Evolutionary conservation across 345 rosid genomes (phyloP).

Genomic region (Dipteronia dyeriana): DNA sequence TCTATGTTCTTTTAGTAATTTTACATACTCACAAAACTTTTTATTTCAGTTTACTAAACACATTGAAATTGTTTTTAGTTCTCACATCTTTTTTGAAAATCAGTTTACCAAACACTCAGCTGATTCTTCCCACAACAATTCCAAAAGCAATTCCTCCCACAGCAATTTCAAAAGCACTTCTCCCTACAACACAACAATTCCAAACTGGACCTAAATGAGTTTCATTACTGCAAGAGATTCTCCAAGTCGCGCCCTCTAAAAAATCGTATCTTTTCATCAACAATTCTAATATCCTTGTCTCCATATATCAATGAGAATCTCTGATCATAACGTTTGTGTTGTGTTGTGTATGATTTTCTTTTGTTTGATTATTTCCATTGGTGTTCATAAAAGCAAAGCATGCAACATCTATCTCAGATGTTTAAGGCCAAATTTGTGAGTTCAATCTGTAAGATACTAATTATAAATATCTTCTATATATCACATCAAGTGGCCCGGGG

Average conservation of each 20-base stretch:
- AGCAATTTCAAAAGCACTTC: no score
- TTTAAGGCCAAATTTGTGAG: slow-evolving; percentile 14
- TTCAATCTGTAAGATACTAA: slow-evolving; percentile 5
- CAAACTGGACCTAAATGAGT: no score
- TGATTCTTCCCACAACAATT: no score
- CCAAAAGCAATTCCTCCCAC: no score
- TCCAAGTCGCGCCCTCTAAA: not conserved
- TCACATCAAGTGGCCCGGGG: slow-evolving; percentile 22
- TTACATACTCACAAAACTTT: no score
- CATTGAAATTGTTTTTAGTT: no score
- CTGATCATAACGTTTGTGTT: not conserved
- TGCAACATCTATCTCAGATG: slow-evolving; percentile 22
- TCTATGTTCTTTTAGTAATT: no score
- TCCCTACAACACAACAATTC: no score
- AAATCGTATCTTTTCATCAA: not conserved
- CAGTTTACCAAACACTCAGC: no score
- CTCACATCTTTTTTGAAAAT: no score
- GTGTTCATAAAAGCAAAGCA: slow-evolving; percentile 9
- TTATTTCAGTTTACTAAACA: no score
- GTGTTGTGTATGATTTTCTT: not conserved
- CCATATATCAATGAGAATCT: slow-evolving; percentile 26
- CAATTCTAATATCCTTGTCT: slow-evolving; percentile 22
- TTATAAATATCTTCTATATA: slow-evolving; percentile 9
- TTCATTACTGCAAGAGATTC: slow-evolving; percentile 15
- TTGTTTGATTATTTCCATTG: not conserved